Percentiles rank a stretch among this genome's conserved stretches.
These are phyloP conservation scores for Ustilago lituana DNA, from an alignment of 1,284 basidiomycete species.

Conservation along the genomic window DNA sequence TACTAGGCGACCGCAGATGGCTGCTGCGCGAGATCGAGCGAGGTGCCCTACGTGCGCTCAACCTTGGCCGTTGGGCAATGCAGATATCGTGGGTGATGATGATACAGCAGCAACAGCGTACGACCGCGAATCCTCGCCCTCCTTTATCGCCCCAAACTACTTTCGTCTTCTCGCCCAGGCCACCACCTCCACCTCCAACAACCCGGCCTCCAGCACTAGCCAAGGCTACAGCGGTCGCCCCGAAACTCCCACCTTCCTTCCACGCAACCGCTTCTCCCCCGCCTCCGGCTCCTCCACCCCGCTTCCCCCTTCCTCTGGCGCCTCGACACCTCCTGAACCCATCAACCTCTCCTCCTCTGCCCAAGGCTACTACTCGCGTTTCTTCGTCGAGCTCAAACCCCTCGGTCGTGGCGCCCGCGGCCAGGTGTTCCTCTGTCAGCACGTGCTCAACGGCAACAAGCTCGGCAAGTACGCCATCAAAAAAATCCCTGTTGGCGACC, in stretches of 20 bases:
- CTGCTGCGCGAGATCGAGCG: neutral
- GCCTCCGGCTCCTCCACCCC: slow-evolving; percentile 32
- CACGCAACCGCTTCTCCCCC: slow-evolving; percentile 22
- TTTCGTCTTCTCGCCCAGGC: slow-evolving; percentile 55
- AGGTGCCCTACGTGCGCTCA: slow-evolving; percentile 46
- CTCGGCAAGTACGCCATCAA: slow-evolving; percentile 83
- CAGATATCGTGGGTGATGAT: too few relatives aligned
- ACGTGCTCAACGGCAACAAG: slow-evolving; percentile 80
- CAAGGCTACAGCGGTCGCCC: slow-evolving; percentile 3
- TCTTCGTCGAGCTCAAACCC: slow-evolving; percentile 85
- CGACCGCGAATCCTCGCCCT: slow-evolving; percentile 18
- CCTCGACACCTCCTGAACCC: slow-evolving; percentile 23
- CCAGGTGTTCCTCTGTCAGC: slow-evolving; percentile 84
- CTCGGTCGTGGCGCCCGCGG: slow-evolving; percentile 93
- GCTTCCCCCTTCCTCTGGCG: neutral
- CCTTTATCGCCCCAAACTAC: slow-evolving; percentile 55
- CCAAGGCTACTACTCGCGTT: slow-evolving; percentile 73
- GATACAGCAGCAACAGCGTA: too few relatives aligned
- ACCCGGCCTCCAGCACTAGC: too few relatives aligned
- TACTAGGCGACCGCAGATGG: neutral
- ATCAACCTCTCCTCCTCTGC: slow-evolving; percentile 55
- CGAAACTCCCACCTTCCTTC: slow-evolving; percentile 1
- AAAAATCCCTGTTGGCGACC: slow-evolving; percentile 88
- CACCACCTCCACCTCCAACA: slow-evolving; percentile 5
- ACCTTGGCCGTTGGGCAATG: slow-evolving; percentile 17